Evolutionary conservation across 2,329 filamentous ascomycete species (phyloP), one percentile per base, ranked within the genome.

Genomic region (Fonsecaea erecta): DNA sequence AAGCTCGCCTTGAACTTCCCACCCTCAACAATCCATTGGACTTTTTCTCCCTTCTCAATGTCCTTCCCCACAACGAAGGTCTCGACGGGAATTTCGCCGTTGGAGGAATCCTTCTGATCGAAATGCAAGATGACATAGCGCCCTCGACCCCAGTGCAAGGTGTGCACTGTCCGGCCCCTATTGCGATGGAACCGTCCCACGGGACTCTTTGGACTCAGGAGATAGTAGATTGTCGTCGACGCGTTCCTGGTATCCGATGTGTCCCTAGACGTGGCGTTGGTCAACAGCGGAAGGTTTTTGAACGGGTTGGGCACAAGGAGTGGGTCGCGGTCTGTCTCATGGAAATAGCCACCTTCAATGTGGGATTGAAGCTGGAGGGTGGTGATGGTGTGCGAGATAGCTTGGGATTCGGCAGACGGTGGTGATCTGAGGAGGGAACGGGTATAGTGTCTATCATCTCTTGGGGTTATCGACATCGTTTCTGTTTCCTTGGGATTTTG

Each of bases 11-110:
- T 91, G 73, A 84, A 91, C 74, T 86, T 86, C 3, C 85, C 87
- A 0, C 88, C 88, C 60, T 89, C 86, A 8, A 91, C 88, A 65
- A 89, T 80, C 88, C 88, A 91, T 74, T 90, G 86, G 71, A 88
- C 69, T 73, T 74, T 83, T 78, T 91, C 88, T 0, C 87, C 88
- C 0, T 73, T 75, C 4, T 77, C 78, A 7, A 90, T 86, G 77
- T 88, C 78, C 14, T 79, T 79, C 0, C 88, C 88, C 0, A 90
- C 88, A 2, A 87, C 74, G 77, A 72, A 88, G 34, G 43, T 60
- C 34, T 60, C 57, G 77, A 12, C 79, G 80, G 0, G 88, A 4
- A 18, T 24, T 48, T 58, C 37, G 21, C 55, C n/a, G 7, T 14
- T 16, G 8, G 37, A 37, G 14, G 35, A 16, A 58, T 46, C 40